phyloP scores from a whole-genome alignment of 805 yeast genomes.

The Sugiyamaella lignohabitans region DNA sequence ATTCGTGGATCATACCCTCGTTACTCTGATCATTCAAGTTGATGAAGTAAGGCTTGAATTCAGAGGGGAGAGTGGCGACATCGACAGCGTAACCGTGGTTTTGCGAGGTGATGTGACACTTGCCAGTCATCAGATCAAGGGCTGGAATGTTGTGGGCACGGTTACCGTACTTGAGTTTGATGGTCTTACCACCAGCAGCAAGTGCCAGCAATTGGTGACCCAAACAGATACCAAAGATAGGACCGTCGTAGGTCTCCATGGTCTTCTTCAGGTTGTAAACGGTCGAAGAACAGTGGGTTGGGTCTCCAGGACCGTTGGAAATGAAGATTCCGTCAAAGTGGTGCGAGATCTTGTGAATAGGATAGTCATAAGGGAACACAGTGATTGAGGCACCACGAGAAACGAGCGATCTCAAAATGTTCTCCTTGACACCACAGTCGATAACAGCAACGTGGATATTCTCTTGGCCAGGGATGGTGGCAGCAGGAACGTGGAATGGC shows the following conservation, averaged over 20 bases:
- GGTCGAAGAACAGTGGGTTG: conserved; percentile 80
- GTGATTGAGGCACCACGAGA: conserved; percentile 94
- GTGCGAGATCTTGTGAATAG: conserved; percentile 82
- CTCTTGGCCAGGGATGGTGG: conserved; percentile 32
- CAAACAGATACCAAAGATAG: conserved; percentile 95
- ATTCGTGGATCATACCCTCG: conserved; percentile 91
- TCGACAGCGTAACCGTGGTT: conserved; percentile 99
- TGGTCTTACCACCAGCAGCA: conserved; percentile 89
- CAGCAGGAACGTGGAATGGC: conserved; percentile 79
- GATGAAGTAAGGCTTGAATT: conserved; percentile 81
- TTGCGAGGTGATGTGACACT: conserved; percentile 97
- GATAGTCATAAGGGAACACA: conserved; percentile 93
- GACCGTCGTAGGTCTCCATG: conserved; percentile 62
- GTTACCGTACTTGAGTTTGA: conserved; percentile 94
- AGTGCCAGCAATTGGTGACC: conserved; percentile 96
- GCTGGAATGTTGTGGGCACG: conserved; percentile 99
- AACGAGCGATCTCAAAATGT: conserved; percentile 87
- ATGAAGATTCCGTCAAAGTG: conserved; percentile 93
- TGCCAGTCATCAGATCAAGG: conserved; percentile 79
- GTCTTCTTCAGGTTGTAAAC: conserved; percentile 66
- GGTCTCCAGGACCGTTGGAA: conserved; percentile 97
- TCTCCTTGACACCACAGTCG: conserved; percentile 98
- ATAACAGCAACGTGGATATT: conserved; percentile 81
- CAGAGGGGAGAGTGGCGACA: conserved; percentile 61
- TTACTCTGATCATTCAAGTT: conserved; percentile 93